Base-by-base conservation (phyloP, 192 early-diverging fungal genomes). In the Allomyces macrogynus region DNA sequence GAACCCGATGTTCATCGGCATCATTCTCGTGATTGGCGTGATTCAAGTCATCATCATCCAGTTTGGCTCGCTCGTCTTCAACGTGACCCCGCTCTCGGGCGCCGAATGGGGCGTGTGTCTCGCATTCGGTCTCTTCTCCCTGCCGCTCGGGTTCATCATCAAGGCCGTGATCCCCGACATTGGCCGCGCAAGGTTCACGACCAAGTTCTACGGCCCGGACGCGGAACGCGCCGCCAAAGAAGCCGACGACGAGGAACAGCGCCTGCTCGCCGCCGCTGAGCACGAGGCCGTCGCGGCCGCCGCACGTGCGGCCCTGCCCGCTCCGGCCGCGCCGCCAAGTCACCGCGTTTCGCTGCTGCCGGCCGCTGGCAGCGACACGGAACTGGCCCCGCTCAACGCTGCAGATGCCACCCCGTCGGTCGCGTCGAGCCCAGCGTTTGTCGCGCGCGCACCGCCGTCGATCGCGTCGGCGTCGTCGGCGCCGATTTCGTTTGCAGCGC, bases 31-130 rank as follows among this genome's bases (percentile, higher is more conserved):
- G 60, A 86, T 86, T 44, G 74, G 88, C 1, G 40, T 86, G 11
- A 76, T 84, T 24, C 97, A 99, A 77, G 75, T 82, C 11, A 77
- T 99, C 60, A 95, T 99, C 64, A 79, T 97, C 24, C 70, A 88
- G 70, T 92, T 94, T 80, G 93, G 91, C 60, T 86, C 88, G 23
- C 71, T 76, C 8, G 92, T 88, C 0, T 97, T 99, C 77, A 82
- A 87, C 64, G 85, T 86, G 2, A 76, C 73, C 7, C 76, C 69
- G 11, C 74, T 95, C 24, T 72, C 76, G 63, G 87, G 80, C 14
- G 73, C 72, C 24, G 81, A 89, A 62, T 99, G 96, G 96, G 75
- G 73, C n/a, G 84, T 96, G 60, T 91, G 86, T 26, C 68, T 99
- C 42, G 73, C 80, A 4, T 65, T 89, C 64, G 96, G 95, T 27